These are phyloP conservation scores for Pseudisothecium myosuroides DNA, from an alignment of 225 moss, liverwort and hornwort genomes.

Conservation along the genomic window DNA sequence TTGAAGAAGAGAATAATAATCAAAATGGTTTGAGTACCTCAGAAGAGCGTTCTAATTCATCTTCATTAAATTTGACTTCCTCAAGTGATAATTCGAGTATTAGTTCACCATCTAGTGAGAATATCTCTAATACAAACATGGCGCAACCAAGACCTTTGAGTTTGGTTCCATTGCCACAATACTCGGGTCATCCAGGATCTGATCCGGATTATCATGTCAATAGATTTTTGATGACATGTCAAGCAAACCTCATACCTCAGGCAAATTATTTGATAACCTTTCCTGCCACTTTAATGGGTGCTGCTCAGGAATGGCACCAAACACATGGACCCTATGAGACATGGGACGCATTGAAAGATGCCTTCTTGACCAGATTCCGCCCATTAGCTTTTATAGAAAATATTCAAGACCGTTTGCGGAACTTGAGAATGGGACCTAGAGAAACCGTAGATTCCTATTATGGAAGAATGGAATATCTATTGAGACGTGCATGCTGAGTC, in stretches of 20 bases:
- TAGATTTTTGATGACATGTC: too few species aligned
- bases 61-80: not conserved
- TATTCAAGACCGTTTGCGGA: not conserved
- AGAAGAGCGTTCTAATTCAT: not conserved
- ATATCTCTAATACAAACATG: not conserved
- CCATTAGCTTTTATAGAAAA: not conserved
- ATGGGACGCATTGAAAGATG: not conserved
- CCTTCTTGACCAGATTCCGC: not conserved
- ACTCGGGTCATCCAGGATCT: not conserved
- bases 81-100: not conserved
- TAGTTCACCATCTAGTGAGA: not conserved
- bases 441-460: not conserved
- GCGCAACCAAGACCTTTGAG: not conserved
- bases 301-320: not conserved
- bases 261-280: too few species aligned
- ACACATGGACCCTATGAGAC: not conserved
- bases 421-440: not conserved
- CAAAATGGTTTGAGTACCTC: not conserved
- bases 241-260: too few species aligned
- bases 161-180: not conserved
- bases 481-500: too few species aligned
- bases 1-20: not conserved
- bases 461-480: not conserved
- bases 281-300: not conserved
- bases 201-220: too few species aligned